phyloP scores from a whole-genome alignment of 352 stramenopile species.

The Phytophthora lateralis region DNA sequence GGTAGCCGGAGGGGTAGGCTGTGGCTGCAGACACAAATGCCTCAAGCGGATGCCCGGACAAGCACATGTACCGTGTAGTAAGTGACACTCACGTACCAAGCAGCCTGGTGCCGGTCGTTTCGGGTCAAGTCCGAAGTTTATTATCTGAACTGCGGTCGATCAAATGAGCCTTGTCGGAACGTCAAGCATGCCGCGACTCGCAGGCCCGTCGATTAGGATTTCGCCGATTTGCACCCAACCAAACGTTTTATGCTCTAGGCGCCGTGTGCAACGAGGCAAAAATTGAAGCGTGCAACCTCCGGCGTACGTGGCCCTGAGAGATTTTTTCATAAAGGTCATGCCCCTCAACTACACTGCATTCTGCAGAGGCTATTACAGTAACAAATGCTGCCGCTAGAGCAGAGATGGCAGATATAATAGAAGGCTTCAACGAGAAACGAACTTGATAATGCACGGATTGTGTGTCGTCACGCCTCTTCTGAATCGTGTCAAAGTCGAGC shows the following conservation, averaged over 20 bases:
- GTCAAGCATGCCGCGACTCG: too few species aligned
- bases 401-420: not conserved
- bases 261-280: slow-evolving; percentile 23
- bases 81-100: not conserved
- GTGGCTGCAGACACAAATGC: not conserved
- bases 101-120: slow-evolving; percentile 6
- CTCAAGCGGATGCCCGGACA: not conserved
- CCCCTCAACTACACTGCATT: not conserved
- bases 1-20: not conserved
- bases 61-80: not conserved
- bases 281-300: slow-evolving; percentile 17
- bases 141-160: not conserved
- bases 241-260: slow-evolving; percentile 13
- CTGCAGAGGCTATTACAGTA: not conserved
- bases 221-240: slow-evolving; percentile 1
- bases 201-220: slow-evolving; percentile 10
- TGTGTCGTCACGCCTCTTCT: not conserved
- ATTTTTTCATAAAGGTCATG: slow-evolving; percentile 6
- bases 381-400: too few species aligned
- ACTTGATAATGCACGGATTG: not conserved
- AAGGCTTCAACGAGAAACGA: not conserved
- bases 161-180: not conserved
- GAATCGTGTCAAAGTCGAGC: not conserved
- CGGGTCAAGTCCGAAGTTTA: slow-evolving; percentile 2
- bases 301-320: not conserved